Evolutionary conservation across 2,329 filamentous ascomycete genomes (phyloP), one percentile per base, ranked within the genome.

Genomic region (Cladobotryum protrusum): DNA sequence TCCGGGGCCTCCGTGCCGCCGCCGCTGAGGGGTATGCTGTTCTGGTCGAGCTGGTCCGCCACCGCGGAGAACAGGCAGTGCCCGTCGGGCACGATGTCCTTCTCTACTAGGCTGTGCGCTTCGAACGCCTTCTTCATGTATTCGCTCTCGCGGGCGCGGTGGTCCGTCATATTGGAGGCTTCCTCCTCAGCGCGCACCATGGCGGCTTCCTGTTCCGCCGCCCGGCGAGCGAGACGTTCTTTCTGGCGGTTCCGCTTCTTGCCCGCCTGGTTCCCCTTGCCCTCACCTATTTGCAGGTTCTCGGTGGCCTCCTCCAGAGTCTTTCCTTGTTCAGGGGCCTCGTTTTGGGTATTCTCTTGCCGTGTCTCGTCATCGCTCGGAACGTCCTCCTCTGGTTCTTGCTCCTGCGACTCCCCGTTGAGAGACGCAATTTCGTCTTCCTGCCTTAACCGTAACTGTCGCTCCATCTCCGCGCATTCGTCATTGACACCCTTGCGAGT

Each of bases 11-110:
- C 42, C 15, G 47, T 52, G 13, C 42, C 46, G 12, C 52, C 52
- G 11, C 51, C 54, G 1, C 83, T 60, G 1, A 75, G 61, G 13
- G 83, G 71, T 29, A 29, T 29, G 2, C 64, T 70, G 41, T 75
- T 69, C 48, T 77, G 72, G 48, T 70, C 71, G 47, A 96, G 75
- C 68, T 96, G 90, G 65, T 93, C 89, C 20, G 92, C 91, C 45
- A 97, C 79, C 0, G 93, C 90, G 14, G 89, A 87, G 70, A 97
- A 99, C 14, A 99, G 73, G 64, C 93, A 99, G 70, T 99, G 93
- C 0, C 93, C 93, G 68, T 99, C 92, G 0, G 93, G 89, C 36
- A 79, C 79, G 50, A 99, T 90, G 52, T 89, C 83, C 59, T 87
- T 79, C 72, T 96, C 88, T 17, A 72, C 73, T 14, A 97, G 76